A percentile compares a stretch with the other conserved stretches of the same genome.
These are phyloP conservation scores for Ajuga reptans DNA, from an alignment of 305 asterid genomes.

Conservation along the genomic window DNA sequence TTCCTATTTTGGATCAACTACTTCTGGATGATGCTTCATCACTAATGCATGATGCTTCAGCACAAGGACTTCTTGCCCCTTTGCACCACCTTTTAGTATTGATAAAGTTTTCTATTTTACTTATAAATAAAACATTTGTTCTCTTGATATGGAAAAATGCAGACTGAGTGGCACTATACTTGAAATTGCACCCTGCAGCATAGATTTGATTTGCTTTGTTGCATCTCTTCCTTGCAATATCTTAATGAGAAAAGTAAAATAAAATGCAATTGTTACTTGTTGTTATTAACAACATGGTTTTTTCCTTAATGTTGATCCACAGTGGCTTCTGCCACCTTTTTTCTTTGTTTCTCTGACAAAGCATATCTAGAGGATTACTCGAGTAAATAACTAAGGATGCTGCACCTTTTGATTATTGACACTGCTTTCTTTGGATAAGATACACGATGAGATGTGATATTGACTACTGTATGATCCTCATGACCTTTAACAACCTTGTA, in stretches of 20 bases:
- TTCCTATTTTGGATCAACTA: conserved; percentile 13
- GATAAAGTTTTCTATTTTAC: too few relatives aligned
- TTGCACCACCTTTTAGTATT: too few relatives aligned
- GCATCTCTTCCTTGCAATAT: too few relatives aligned
- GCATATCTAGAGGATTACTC: not conserved
- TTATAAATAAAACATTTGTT: not conserved
- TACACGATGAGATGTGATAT: not conserved
- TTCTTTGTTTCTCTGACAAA: too few relatives aligned
- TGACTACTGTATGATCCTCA: not conserved
- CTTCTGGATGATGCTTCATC: conserved; percentile 18
- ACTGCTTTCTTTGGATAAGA: conserved; percentile 12
- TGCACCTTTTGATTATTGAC: conserved; percentile 3
- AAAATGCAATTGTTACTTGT: too few relatives aligned
- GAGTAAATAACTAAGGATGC: not conserved
- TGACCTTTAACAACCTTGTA: conserved; percentile 1
- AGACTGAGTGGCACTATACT: not conserved
- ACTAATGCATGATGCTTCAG: not conserved
- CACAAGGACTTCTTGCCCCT: too few relatives aligned
- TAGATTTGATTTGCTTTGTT: not conserved
- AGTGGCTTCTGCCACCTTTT: too few relatives aligned
- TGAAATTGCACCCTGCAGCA: not conserved
- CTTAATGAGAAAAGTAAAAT: too few relatives aligned
- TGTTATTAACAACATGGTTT: too few relatives aligned
- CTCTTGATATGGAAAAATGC: not conserved
- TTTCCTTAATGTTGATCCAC: too few relatives aligned